Evolutionary conservation across 805 yeast genomes (phyloP).

Genomic region (Tanozyma kutaoensis): DNA sequence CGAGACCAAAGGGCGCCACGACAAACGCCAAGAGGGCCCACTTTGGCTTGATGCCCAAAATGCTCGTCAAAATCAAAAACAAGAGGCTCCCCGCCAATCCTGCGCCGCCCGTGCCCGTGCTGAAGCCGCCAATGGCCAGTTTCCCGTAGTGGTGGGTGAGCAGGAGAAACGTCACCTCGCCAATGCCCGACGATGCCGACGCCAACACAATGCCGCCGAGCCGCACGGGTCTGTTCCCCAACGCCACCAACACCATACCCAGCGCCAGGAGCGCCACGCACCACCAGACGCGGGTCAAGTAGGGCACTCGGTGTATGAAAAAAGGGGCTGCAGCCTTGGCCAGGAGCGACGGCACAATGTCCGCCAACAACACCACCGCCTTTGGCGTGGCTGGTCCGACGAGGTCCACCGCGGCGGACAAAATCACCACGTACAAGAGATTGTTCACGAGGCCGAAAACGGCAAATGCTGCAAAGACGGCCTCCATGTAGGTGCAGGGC

Average conservation of each 20-base stretch:
- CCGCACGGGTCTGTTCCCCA: constrained; percentile 16
- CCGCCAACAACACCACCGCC: constrained; percentile 74
- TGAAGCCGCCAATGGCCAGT: constrained; percentile 69
- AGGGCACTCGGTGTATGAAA: constrained; percentile 54
- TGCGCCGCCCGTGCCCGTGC: constrained; percentile 94
- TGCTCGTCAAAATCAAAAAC: constrained; percentile 60
- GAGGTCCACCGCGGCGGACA: constrained; percentile 85
- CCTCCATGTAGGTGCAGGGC: too few relatives aligned
- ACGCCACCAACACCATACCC: constrained; percentile 68
- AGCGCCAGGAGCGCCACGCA: constrained; percentile 45
- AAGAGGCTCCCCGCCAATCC: constrained; percentile 74
- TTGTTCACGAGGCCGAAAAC: constrained; percentile 80
- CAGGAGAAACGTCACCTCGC: constrained; percentile 81
- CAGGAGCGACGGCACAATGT: constrained; percentile 70
- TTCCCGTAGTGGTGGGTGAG: constrained; percentile 64
- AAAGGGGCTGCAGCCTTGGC: constrained; percentile 70
- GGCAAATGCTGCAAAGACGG: constrained; percentile 54
- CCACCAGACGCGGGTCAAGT: constrained; percentile 36
- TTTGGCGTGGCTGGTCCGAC: constrained; percentile 80
- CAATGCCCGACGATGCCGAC: constrained; percentile 76
- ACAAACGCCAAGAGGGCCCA: constrained; percentile 43
- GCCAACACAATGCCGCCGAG: constrained; percentile 68
- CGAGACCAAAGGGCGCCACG: constrained; percentile 36
- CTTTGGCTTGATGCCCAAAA: constrained; percentile 42
- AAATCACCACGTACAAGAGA: constrained; percentile 78